These are phyloP conservation scores for Fusarium dimerum DNA, from an alignment of 2,329 filamentous ascomycete genomes.

Conservation along the genomic window DNA sequence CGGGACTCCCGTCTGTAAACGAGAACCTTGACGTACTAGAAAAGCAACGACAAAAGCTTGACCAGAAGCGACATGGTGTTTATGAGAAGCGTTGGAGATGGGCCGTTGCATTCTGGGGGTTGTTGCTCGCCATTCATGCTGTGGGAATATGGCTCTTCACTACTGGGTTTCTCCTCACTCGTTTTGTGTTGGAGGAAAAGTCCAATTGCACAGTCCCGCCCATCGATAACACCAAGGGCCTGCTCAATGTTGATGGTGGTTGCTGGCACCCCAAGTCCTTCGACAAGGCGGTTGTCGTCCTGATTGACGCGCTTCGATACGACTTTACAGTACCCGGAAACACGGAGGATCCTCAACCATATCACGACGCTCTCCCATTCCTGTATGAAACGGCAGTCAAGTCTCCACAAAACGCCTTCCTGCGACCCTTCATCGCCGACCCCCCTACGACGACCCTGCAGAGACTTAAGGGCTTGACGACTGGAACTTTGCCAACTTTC, in stretches of 20 bases:
- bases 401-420: conserved; percentile 78
- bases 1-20: conserved; percentile 34
- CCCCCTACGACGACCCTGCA: conserved; percentile 93
- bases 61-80: conserved; percentile 47
- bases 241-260: conserved; percentile 57
- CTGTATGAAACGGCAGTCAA: conserved; percentile 79
- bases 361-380: conserved; percentile 85
- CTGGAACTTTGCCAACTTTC: conserved; percentile 92
- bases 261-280: conserved; percentile 98
- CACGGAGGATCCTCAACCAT: conserved; percentile 47
- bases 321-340: conserved; percentile 86
- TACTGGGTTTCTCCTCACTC: conserved; percentile 89
- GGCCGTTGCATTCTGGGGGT: conserved; percentile 68
- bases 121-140: conserved; percentile 72
- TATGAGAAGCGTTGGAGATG: conserved; percentile 58
- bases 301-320: conserved; percentile 93
- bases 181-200: conserved; percentile 75
- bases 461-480: conserved; percentile 89
- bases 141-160: conserved; percentile 90
- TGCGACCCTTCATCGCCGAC: conserved; percentile 95
- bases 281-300: conserved; percentile 83
- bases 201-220: conserved; percentile 72
- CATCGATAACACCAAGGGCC: conserved; percentile 48
- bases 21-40: conserved; percentile 43
- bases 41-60: conserved; percentile 47